Evolutionary conservation across 306 rosid genomes (phyloP).

Genomic region (Trifolium repens): DNA sequence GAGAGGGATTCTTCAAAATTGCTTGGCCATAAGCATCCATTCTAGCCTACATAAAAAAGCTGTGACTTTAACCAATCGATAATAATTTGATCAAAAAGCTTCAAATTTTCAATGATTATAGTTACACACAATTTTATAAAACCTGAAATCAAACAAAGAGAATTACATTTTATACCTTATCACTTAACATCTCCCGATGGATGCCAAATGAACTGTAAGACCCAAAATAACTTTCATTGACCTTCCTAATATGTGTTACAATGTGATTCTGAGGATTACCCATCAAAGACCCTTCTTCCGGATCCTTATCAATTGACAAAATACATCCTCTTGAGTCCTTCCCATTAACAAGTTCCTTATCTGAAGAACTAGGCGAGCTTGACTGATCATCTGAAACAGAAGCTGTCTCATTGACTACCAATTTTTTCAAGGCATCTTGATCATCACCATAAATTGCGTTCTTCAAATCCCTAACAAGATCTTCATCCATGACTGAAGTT

Average conservation of each 20-base stretch:
- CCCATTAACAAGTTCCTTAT: conserved; percentile 44
- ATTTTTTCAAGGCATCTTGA: conserved; percentile 42
- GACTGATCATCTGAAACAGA: conserved; percentile 48
- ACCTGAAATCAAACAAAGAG: conserved; percentile 27
- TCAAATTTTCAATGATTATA: not conserved
- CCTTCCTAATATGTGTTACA: conserved; percentile 66
- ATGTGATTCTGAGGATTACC: conserved; percentile 50
- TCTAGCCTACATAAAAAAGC: conserved; percentile 65
- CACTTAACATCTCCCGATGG: conserved; percentile 95
- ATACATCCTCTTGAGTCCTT: conserved; percentile 43
- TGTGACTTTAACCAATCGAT: conserved; percentile 2
- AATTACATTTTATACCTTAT: conserved; percentile 62
- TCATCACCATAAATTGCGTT: conserved; percentile 36
- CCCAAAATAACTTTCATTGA: conserved; percentile 84
- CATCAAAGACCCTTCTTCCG: conserved; percentile 43
- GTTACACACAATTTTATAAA: conserved; percentile 27
- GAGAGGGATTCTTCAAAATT: conserved; percentile 81
- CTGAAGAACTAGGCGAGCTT: conserved; percentile 48
- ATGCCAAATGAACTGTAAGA: conserved; percentile 91
- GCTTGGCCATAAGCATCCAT: conserved; percentile 90
- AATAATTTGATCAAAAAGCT: conserved; percentile 23
- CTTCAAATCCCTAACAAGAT: conserved; percentile 55
- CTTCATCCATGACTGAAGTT: conserved; percentile 46
- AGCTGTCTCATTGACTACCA: conserved; percentile 40
- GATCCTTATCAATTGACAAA: conserved; percentile 42